Conservation (phyloP, 2,329 filamentous ascomycete species). For the Xylaria sp. region DNA sequence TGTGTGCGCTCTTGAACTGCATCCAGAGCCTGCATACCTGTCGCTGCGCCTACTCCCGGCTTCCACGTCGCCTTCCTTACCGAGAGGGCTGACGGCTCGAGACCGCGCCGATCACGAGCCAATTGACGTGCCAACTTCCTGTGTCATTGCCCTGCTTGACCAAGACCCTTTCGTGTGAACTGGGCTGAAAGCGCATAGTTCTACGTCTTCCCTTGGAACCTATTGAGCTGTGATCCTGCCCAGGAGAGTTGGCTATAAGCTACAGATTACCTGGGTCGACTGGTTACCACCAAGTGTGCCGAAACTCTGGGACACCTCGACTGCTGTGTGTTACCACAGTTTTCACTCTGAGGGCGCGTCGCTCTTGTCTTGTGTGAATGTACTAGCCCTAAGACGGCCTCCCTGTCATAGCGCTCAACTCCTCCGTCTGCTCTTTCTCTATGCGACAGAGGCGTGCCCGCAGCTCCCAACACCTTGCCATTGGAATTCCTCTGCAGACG, state of each 20-base stretch:
- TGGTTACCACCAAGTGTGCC: slow-evolving; percentile 20
- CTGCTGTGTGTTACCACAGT: slow-evolving; percentile 21
- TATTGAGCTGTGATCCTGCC: slow-evolving; percentile 22
- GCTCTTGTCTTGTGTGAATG: slow-evolving; percentile 29
- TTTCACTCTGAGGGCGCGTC: slow-evolving; percentile 20
- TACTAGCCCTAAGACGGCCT: slow-evolving; percentile 18
- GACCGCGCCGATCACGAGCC: slow-evolving; percentile 16
- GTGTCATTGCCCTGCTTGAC: slow-evolving; percentile 37
- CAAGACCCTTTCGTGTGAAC: slow-evolving; percentile 26
- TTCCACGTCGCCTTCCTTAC: slow-evolving; percentile 14
- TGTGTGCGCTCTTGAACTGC: slow-evolving; percentile 20
- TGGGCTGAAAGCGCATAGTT: slow-evolving; percentile 31
- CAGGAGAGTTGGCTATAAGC: slow-evolving; percentile 32
- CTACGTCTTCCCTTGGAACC: slow-evolving; percentile 28
- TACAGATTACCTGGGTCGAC: slow-evolving; percentile 14
- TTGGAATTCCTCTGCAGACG: neutral
- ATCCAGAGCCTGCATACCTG: slow-evolving; percentile 16
- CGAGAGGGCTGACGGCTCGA: slow-evolving; percentile 8
- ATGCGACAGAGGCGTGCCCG: slow-evolving; percentile 19
- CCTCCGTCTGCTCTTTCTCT: slow-evolving; percentile 5
- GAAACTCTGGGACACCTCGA: slow-evolving; percentile 16
- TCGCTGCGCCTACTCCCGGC: slow-evolving; percentile 15
- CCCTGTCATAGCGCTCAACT: slow-evolving; percentile 21
- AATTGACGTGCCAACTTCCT: slow-evolving; percentile 36
- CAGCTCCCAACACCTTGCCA: neutral